Percentiles rank a stretch among this genome's conserved stretches.
These are phyloP conservation scores for Fagopyrum tataricum DNA, from an alignment of 148 eudicot genomes.

Conservation along the genomic window DNA sequence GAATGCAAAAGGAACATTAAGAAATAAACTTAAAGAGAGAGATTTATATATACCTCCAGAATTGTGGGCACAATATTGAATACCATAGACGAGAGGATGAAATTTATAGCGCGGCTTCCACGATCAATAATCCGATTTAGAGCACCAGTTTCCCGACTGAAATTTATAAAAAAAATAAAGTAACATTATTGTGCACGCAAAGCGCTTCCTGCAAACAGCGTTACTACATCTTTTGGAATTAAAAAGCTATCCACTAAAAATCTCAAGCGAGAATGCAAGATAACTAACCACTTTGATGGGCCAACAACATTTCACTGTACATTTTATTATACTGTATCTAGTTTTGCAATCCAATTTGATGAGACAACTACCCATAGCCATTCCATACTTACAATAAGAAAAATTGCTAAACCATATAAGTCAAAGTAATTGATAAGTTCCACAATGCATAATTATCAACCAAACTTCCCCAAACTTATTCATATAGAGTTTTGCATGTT, in stretches of 20 bases:
- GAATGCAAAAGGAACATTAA: background rate
- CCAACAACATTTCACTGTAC: background rate
- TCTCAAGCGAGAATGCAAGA: background rate
- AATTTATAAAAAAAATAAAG: slow-evolving; percentile 23
- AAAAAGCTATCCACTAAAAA: background rate
- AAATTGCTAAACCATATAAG: background rate
- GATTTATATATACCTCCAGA: slow-evolving; percentile 52
- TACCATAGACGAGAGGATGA: slow-evolving; percentile 86
- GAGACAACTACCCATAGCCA: background rate
- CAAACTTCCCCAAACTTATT: background rate
- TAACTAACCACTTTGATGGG: background rate
- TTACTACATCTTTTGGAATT: background rate
- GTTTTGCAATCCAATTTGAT: too few species aligned
- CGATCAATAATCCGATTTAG: slow-evolving; percentile 89
- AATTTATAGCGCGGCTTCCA: slow-evolving; percentile 98
- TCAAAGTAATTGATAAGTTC: background rate
- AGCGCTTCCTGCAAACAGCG: background rate
- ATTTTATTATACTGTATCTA: background rate
- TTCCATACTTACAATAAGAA: background rate
- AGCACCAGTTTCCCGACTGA: slow-evolving; percentile 95
- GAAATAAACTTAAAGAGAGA: slow-evolving; percentile 7
- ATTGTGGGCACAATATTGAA: slow-evolving; percentile 87
- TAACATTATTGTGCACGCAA: slow-evolving; percentile 3
- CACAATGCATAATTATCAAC: background rate
- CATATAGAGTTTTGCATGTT: background rate